Base-by-base conservation (phyloP, 306 rosid genomes). In the Dalbergia oliveri region DNA sequence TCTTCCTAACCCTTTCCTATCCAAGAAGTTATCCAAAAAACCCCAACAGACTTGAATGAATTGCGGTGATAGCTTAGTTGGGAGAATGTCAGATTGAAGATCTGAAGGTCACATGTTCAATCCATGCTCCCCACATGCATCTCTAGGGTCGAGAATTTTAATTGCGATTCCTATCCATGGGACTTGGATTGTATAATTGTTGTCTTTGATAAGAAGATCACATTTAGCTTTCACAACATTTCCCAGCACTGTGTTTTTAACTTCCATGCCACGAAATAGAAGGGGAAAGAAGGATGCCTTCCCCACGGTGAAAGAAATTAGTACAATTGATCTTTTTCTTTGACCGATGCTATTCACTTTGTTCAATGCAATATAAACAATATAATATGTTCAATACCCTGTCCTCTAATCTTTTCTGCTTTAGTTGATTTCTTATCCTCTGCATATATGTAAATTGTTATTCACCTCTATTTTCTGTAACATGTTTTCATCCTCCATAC, bases 11-110 rank as follows among this genome's bases (percentile, higher is more conserved):
- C 31, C 31, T 26, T 26, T 26, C 31, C 31, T 26, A 26, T 26
- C 31, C 31, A 26, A 26, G 31, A 26, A 26, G 31, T 26, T 26
- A 26, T 26, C 31, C 31, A 2, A 26, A 1, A 26, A 26, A 26
- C 31, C 31, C 31, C 31, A 26, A 26, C 31, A 26, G 31, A 26
- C 31, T 26, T 84, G 85, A 82, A 73, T 83, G 64, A 82, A 83
- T 83, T 87, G 92, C 75, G 84, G 91, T 87, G 92, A 87, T 91
- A 92, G 94, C 94, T 90, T 90, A 89, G 85, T 83, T 87, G 90
- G 88, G 91, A 90, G 97, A 87, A 93, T 82, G 23, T 85, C 90
- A 80, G 93, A 89, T 43, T 90, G 85, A 76, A 82, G 86, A 88
- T 91, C 88, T 91, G 92, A 86, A 88, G 91, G 97, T 82, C 58